These are phyloP conservation scores for Ceratocystis eucalypticola DNA, from an alignment of 2,329 filamentous ascomycete genomes.

Conservation along the genomic window DNA sequence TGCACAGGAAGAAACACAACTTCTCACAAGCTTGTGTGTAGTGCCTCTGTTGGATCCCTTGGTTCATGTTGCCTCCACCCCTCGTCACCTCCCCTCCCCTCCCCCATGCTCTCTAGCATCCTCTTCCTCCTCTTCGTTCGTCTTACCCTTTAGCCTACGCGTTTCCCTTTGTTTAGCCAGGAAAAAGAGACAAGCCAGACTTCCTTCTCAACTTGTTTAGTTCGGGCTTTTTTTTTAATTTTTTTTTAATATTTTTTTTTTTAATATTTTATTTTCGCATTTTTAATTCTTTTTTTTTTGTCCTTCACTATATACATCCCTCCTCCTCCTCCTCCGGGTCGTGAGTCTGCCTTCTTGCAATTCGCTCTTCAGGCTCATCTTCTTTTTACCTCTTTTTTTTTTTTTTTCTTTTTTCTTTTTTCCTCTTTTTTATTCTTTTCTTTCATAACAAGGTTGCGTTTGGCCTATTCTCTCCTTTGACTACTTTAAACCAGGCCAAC, in stretches of 20 bases:
- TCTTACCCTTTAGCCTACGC: background rate
- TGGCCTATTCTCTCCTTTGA: background rate
- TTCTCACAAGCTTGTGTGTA: background rate
- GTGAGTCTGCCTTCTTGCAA: background rate
- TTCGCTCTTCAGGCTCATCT: background rate
- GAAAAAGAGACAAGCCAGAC: conserved; percentile 3
- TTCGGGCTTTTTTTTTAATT: background rate
- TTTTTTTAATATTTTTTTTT: background rate
- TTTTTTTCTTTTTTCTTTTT: background rate
- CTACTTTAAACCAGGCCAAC: conserved; percentile 1
- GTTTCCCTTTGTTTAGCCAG: background rate
- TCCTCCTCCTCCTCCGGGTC: background rate
- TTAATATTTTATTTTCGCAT: background rate
- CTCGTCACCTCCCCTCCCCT: background rate
- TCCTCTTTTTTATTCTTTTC: background rate
- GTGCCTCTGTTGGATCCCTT: background rate
- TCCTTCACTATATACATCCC: background rate
- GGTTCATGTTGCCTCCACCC: background rate
- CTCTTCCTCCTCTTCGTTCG: background rate
- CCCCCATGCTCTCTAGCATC: too few species aligned
- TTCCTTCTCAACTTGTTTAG: background rate
- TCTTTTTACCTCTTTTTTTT: background rate
- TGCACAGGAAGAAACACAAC: background rate
- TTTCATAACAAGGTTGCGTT: background rate
- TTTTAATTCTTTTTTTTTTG: background rate